phyloP scores from a whole-genome alignment of 495 filamentous ascomycete species.

The Aspergillus heteromorphus region DNA sequence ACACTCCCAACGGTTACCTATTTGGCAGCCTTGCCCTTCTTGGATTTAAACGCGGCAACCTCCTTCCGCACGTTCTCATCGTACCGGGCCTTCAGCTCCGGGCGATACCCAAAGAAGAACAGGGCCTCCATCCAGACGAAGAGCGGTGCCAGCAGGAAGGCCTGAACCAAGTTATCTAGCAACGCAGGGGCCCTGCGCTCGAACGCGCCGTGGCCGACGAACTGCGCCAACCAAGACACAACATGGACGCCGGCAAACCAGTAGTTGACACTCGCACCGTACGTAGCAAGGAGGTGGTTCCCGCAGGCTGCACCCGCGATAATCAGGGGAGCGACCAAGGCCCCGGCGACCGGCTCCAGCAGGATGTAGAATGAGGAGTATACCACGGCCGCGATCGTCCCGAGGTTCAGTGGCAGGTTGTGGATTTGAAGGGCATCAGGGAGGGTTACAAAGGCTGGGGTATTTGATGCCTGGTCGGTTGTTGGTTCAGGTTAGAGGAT shows the following conservation, averaged over 20 bases:
- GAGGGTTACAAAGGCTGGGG: slow-evolving; percentile 62
- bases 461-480: slow-evolving; percentile 63
- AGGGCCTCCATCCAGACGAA: slow-evolving; percentile 97
- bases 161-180: slow-evolving; percentile 86
- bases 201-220: slow-evolving; percentile 85
- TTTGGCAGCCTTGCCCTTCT: slow-evolving; percentile 22
- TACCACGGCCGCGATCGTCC: slow-evolving; percentile 63
- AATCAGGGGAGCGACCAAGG: slow-evolving; percentile 64
- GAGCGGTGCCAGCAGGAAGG: slow-evolving; percentile 89
- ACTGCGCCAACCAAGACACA: slow-evolving; percentile 80
- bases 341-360: slow-evolving; percentile 88
- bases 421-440: slow-evolving; percentile 65
- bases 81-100: slow-evolving; percentile 74
- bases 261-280: slow-evolving; percentile 64
- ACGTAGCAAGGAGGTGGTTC: slow-evolving; percentile 66
- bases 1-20: neutral
- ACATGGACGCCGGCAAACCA: slow-evolving; percentile 62
- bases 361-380: slow-evolving; percentile 83
- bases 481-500: slow-evolving; percentile 4
- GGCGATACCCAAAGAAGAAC: slow-evolving; percentile 86
- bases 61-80: slow-evolving; percentile 68
- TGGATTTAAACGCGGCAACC: slow-evolving; percentile 36
- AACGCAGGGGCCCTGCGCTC: slow-evolving; percentile 85
- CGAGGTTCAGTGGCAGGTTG: slow-evolving; percentile 75
- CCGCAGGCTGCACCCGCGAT: slow-evolving; percentile 64